Percentiles rank a stretch among this genome's conserved stretches.
Conservation (phyloP, 176 grass and related monocot genomes). For the Carex pumila region DNA sequence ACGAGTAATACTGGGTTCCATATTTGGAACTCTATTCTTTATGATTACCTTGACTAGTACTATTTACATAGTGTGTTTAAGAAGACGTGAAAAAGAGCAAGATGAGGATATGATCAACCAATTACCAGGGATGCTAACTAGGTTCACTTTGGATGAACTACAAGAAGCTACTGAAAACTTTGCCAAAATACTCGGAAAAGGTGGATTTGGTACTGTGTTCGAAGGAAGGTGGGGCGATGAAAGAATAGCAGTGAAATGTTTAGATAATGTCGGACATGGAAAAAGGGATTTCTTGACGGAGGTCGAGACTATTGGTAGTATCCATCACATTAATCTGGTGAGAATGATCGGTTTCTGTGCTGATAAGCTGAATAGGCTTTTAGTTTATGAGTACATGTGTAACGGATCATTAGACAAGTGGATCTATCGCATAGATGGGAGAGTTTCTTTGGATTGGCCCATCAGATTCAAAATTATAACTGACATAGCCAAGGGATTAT, state of each 20-base stretch:
- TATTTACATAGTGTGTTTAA: background rate
- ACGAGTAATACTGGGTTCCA: background rate
- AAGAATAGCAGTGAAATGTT: conserved; percentile 36
- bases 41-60: no score
- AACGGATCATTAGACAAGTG: conserved; percentile 51
- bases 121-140: conserved; percentile 28
- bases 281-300: conserved; percentile 51
- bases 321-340: conserved; percentile 54
- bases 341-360: conserved; percentile 49
- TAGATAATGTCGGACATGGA: conserved; percentile 34
- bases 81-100: background rate
- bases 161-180: conserved; percentile 29
- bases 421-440: conserved; percentile 30
- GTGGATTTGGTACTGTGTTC: conserved; percentile 45
- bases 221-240: conserved; percentile 12
- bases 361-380: conserved; percentile 30
- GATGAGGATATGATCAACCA: conserved; percentile 14
- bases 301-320: conserved; percentile 42
- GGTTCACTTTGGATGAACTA: conserved; percentile 23
- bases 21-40: background rate
- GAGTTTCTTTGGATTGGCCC: conserved; percentile 32
- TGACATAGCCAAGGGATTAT: conserved; percentile 39
- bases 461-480: conserved; percentile 25
- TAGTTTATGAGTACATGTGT: conserved; percentile 45
- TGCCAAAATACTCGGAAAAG: conserved; percentile 27